Base-by-base conservation (phyloP, 139 green algal species). In the Mesotaenium endlicherianum region DNA sequence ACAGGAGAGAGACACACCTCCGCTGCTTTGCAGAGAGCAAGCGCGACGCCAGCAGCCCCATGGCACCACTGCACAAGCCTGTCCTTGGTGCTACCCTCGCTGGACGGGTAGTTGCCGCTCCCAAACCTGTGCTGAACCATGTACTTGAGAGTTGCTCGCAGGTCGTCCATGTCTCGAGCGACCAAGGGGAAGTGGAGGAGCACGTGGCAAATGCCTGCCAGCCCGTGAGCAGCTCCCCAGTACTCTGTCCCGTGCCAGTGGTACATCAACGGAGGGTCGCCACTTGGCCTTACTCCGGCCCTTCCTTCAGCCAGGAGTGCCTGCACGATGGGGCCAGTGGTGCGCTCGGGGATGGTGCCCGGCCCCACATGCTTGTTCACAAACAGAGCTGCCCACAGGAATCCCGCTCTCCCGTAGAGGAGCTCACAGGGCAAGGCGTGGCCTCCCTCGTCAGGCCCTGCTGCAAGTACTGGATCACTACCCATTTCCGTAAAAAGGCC, bases 211-310 rank as follows among this genome's bases (percentile, higher is more conserved):
- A 94, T 91, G 58, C 92, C 92, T 11, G 58, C 70, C 14, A 93
- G 41, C 36, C 91, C 91, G 75, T 94, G 92, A 8, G 87, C 88
- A 0, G 88, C 81, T n/a, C 91, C 91, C 0, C 92, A 68, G 83
- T 94, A 94, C 5, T 59, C 58, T n/a, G 85, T 92, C 14, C 70
- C 80, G 68, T 93, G 91, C 90, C 91, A 93, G 57, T 44, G 67
- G 70, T 89, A 93, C 88, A 93, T 88, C 36, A 94, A 60, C 5
- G 82, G 82, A 8, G 44, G 44, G 55, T 80, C 36, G n/a, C 30
- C 30, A 40, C 42, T n/a, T 20, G 42, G 26, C n/a, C n/a, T n/a
- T n/a, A n/a, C n/a, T 41, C 26, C 36, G 16, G 2, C 43, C 58
- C 14, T 70, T 16, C 58, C 58, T 16, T 81, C 41, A 2, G 72